Percentiles rank a stretch among this genome's conserved stretches.
Evolutionary conservation across 805 yeast species (phyloP).

Genomic region (Yamadazyma philogaea): DNA sequence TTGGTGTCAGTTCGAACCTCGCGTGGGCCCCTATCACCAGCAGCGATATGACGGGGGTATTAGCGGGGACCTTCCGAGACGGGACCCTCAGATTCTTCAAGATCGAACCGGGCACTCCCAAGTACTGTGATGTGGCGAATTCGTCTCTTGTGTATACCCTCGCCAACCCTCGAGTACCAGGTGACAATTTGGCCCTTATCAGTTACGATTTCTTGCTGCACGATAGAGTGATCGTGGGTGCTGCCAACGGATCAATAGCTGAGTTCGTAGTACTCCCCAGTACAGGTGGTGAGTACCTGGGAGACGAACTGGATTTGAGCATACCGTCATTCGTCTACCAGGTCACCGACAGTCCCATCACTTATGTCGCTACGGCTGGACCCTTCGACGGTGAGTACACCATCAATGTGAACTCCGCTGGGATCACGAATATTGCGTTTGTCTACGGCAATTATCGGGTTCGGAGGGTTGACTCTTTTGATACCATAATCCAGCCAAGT

Average conservation of each 20-base stretch:
- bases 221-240: constrained; percentile 52
- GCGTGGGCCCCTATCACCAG: constrained; percentile 39
- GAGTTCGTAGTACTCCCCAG: constrained; percentile 49
- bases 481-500: constrained; percentile 25
- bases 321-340: constrained; percentile 33
- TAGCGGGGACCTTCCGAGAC: constrained; percentile 55
- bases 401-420: constrained; percentile 30
- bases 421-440: constrained; percentile 23
- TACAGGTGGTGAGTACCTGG: neutral
- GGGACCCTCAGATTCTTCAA: constrained; percentile 53
- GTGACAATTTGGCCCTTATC: constrained; percentile 31
- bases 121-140: constrained; percentile 15
- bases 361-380: constrained; percentile 25
- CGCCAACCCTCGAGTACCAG: constrained; percentile 11
- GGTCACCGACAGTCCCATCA: constrained; percentile 32
- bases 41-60: constrained; percentile 32
- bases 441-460: constrained; percentile 25
- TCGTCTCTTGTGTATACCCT: constrained; percentile 24
- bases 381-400: constrained; percentile 19
- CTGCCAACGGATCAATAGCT: constrained; percentile 55
- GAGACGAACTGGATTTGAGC: constrained; percentile 14
- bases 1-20: constrained; percentile 45
- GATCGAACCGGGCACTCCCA: constrained; percentile 19
- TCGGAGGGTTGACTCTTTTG: constrained; percentile 26
- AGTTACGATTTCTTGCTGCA: constrained; percentile 47